Percentiles rank a stretch among this genome's conserved stretches.
These are phyloP conservation scores for Yarrowia sp. DNA, from an alignment of 805 yeast species.

Conservation along the genomic window DNA sequence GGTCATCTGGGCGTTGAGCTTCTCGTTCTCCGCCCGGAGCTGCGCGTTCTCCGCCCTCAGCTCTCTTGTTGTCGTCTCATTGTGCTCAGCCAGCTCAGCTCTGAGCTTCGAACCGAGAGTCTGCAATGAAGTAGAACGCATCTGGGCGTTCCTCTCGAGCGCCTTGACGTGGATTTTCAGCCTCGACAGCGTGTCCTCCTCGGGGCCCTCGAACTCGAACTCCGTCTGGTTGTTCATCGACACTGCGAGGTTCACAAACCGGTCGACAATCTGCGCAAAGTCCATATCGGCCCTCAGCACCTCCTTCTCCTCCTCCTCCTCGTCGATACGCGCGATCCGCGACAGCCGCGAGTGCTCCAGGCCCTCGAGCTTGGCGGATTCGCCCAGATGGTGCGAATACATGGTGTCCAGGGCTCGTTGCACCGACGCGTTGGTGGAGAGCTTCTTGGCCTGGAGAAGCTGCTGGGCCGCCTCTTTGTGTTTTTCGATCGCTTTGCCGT, in stretches of 20 bases:
- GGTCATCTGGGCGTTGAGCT: slow-evolving; percentile 50
- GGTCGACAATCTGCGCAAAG: slow-evolving; percentile 11
- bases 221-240: slow-evolving; percentile 19
- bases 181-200: neutral
- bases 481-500: neutral
- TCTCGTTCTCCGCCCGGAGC: slow-evolving; percentile 44
- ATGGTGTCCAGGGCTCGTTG: neutral
- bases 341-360: neutral
- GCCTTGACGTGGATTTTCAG: slow-evolving; percentile 14
- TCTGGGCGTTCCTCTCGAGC: slow-evolving; percentile 21
- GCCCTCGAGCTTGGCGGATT: neutral
- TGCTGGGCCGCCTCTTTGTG: slow-evolving; percentile 20
- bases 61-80: neutral
- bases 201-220: neutral
- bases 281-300: neutral
- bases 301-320: slow-evolving; percentile 6
- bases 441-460: neutral
- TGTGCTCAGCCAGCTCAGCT: neutral
- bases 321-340: neutral
- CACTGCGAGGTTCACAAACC: neutral
- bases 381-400: neutral
- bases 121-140: slow-evolving; percentile 19
- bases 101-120: neutral
- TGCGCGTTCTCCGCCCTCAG: slow-evolving; percentile 38
- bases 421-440: neutral